Base-by-base conservation (phyloP, 441 rosid species). In the Populus hybrid region DNA sequence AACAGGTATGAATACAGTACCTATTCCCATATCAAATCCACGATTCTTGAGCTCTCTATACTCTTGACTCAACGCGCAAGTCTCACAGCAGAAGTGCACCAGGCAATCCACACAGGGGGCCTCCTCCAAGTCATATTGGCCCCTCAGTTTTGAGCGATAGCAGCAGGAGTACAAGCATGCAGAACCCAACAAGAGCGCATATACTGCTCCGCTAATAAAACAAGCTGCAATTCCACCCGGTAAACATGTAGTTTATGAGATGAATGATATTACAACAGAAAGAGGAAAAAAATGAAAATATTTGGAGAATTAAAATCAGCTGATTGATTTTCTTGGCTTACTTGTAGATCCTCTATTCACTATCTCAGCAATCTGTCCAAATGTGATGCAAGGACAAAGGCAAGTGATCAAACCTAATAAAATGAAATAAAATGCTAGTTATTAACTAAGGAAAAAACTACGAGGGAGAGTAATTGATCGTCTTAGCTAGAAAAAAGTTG, bases 331-430 rank as follows among this genome's bases (percentile, higher is more conserved):
- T 34, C 50, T 3, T 11, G 23, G 16, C 69, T 74, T 74, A 74
- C 77, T n/a, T 35, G 77, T n/a, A 16, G 83, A 81, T 69, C 65
- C 91, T 77, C 85, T 76, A 73, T 89, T 91, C 42, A 86, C 85
- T 32, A 88, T 82, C 77, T 91, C 93, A 5, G 90, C 90, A 59
- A 90, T 88, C 67, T 82, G 88, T 30, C 93, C 95, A 34, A 91
- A 91, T 0, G 91, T 80, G 54, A 89, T 76, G 34, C 93, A 91
- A 0, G 95, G 93, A 30, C 92, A 90, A 82, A 86, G 86, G 18
- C 81, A 81, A 5, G 83, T 81, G 23, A 81, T 16, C 36, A 79
- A 63, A 70, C 83, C 83, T 81, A 42, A 69, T 8, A 74, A 35
- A 14, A 57, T 74, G 6, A 74, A 10, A 34, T 16, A 64, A 18